Evolutionary conservation across 768 basidiomycete species (phyloP).

Genomic region (Suillus brevipes): DNA sequence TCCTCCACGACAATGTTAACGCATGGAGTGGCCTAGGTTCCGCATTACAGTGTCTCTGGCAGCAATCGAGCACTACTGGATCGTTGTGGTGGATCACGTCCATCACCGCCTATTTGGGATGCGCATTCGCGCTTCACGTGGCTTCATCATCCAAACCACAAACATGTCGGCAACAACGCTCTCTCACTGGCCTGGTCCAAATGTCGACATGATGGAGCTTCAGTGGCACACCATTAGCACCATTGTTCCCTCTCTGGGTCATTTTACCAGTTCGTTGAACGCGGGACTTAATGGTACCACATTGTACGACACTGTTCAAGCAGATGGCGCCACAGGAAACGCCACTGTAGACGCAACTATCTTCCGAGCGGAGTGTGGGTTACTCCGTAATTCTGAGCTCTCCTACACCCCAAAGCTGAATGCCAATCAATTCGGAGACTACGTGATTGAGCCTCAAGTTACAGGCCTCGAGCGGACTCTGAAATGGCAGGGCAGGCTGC

Average conservation of each 20-base stretch:
- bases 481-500: neutral
- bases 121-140: conserved; percentile 5
- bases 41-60: conserved; percentile 9
- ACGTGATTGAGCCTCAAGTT: neutral
- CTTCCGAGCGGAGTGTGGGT: conserved; percentile 6
- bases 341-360: conserved; percentile 10
- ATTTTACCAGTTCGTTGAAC: neutral
- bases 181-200: neutral
- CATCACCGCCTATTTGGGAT: conserved; percentile 7
- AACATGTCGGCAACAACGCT: neutral
- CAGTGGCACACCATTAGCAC: neutral
- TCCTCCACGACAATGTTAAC: conserved; percentile 6
- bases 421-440: neutral
- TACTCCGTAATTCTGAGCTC: conserved; percentile 4
- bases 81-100: conserved; percentile 3
- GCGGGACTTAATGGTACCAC: conserved; percentile 6
- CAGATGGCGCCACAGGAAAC: conserved; percentile 6
- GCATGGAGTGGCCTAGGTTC: conserved; percentile 12
- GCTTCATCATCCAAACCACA: conserved; percentile 11
- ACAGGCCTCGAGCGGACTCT: conserved; percentile 9
- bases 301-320: conserved; percentile 10
- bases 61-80: neutral
- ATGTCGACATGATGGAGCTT: neutral
- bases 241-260: conserved; percentile 3
- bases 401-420: neutral